Evolutionary conservation across 1,139 yeast species (phyloP).

Genomic region (Pichia sorboxylosa): DNA sequence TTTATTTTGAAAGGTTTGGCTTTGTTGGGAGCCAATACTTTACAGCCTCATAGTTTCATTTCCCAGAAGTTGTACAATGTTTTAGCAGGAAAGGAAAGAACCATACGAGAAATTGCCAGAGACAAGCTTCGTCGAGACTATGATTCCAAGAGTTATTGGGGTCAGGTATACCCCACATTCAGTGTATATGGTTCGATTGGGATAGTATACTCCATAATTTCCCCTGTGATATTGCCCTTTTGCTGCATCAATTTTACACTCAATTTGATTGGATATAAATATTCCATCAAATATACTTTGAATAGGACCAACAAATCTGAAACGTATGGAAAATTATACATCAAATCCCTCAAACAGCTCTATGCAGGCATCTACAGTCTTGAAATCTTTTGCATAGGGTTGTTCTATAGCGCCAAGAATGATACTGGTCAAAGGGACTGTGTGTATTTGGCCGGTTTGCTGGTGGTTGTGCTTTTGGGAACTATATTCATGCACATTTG

Average conservation of each 20-base stretch:
- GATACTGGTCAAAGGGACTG: conserved; percentile 27
- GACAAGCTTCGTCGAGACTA: conserved; percentile 26
- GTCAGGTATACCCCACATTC: conserved; percentile 61
- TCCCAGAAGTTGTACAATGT: conserved; percentile 25
- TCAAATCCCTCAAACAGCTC: conserved; percentile 60
- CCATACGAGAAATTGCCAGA: conserved; percentile 43
- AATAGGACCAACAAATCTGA: conserved; percentile 43
- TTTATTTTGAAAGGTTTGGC: conserved; percentile 62
- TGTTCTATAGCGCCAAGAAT: conserved; percentile 49
- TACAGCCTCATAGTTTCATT: conserved; percentile 41
- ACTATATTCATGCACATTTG: neutral
- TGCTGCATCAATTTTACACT: conserved; percentile 46
- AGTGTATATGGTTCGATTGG: conserved; percentile 72
- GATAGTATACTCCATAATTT: conserved; percentile 60
- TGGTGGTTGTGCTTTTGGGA: neutral
- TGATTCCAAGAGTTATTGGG: conserved; percentile 43
- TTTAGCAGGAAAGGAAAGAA: conserved; percentile 24
- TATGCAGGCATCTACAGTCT: conserved; percentile 71
- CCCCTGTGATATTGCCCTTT: conserved; percentile 63
- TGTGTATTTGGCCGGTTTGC: conserved; percentile 29
- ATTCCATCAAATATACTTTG: conserved; percentile 47
- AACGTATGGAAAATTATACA: conserved; percentile 59
- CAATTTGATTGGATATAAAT: conserved; percentile 54
- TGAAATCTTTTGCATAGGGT: conserved; percentile 66
- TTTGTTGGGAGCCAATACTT: conserved; percentile 54